A percentile compares a stretch with the other conserved stretches of the same genome.
Evolutionary conservation across 306 rosid genomes (phyloP).

Genomic region (Mimosa pudica): DNA sequence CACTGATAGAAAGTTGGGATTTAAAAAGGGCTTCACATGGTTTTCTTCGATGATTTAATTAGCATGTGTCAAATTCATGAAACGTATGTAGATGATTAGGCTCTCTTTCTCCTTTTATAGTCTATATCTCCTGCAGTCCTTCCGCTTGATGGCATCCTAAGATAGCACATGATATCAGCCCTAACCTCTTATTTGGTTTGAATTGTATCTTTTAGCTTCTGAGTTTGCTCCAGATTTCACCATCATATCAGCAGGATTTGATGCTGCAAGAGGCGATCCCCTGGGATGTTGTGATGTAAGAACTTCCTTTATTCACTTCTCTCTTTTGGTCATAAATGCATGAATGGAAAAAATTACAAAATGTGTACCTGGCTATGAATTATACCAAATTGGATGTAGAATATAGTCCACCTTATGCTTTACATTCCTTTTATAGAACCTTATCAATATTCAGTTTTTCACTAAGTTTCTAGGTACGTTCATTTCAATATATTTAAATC

Average conservation of each 20-base stretch:
- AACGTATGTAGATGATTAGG: neutral
- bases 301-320: constrained; percentile 18
- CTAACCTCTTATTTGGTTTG: constrained; percentile 25
- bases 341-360: constrained; percentile 9
- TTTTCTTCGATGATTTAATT: neutral
- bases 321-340: neutral
- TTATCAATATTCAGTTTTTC: constrained; percentile 5
- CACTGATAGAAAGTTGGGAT: neutral
- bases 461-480: constrained; percentile 15
- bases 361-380: constrained; percentile 24
- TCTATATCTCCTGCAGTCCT: constrained; percentile 1
- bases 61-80: neutral
- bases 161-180: constrained; percentile 8
- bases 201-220: constrained; percentile 64
- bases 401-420: constrained; percentile 14
- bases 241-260: constrained; percentile 98
- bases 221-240: constrained; percentile 88
- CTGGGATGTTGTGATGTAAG: constrained; percentile 95
- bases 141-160: constrained; percentile 5
- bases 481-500: neutral
- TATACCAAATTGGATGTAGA: constrained; percentile 28
- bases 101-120: neutral
- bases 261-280: constrained; percentile 99
- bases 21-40: neutral
- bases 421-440: constrained; percentile 9